These are phyloP conservation scores for Scutellaria galericulata DNA, from an alignment of 257 asterid species.

Conservation along the genomic window DNA sequence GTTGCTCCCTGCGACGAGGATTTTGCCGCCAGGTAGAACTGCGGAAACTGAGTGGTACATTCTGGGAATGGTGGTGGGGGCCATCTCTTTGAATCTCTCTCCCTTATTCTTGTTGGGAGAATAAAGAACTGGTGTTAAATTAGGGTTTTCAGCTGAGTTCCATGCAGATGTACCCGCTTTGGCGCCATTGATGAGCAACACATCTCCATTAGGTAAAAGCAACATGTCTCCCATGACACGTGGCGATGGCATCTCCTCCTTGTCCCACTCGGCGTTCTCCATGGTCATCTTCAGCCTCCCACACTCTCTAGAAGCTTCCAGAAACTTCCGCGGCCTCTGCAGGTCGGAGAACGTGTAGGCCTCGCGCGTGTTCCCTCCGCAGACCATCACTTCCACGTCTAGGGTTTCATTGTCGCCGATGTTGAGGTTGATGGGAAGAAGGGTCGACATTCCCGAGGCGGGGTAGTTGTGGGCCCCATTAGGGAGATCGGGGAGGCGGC, in stretches of 20 bases:
- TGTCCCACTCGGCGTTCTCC: slow-evolving; percentile 57
- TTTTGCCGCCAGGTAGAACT: slow-evolving; percentile 66
- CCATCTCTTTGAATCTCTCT: slow-evolving; percentile 50
- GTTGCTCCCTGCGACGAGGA: slow-evolving; percentile 84
- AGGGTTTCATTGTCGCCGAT: background rate
- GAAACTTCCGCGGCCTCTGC: slow-evolving; percentile 51
- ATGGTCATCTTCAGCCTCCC: slow-evolving; percentile 52
- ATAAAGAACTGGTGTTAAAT: slow-evolving; percentile 64
- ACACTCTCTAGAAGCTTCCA: slow-evolving; percentile 66
- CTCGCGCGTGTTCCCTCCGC: slow-evolving; percentile 75
- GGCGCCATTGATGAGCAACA: slow-evolving; percentile 69
- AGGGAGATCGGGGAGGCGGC: slow-evolving; percentile 57
- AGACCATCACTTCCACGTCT: slow-evolving; percentile 59
- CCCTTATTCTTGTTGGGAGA: slow-evolving; percentile 54
- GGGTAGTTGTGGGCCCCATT: slow-evolving; percentile 90
- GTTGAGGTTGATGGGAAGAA: slow-evolving; percentile 68
- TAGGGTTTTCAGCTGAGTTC: slow-evolving; percentile 70
- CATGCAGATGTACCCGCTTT: slow-evolving; percentile 78
- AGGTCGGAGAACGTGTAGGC: slow-evolving; percentile 51
- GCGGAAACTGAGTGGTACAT: slow-evolving; percentile 82
- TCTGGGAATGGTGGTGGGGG: slow-evolving; percentile 58
- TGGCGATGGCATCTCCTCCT: slow-evolving; percentile 72
- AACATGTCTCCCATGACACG: slow-evolving; percentile 86
- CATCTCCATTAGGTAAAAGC: slow-evolving; percentile 75
- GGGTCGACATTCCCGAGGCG: slow-evolving; percentile 73